Base-by-base conservation (phyloP, 148 eudicot genomes). In the Rhododendron kiyosumense region DNA sequence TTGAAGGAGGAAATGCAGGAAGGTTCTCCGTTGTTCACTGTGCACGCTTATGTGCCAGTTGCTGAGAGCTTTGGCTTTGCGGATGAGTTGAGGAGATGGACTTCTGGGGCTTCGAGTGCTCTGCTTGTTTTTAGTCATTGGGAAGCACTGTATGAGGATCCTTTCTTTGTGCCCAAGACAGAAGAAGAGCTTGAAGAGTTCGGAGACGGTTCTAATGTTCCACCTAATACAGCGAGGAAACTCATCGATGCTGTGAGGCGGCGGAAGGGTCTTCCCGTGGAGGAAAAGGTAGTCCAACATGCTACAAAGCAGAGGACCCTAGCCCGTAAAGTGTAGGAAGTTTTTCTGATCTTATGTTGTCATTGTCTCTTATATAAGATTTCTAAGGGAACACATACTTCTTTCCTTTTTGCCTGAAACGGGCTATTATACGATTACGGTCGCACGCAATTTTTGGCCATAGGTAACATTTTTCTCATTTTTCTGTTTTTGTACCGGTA, bases 1-100 rank as follows among this genome's bases (percentile, higher is more conserved):
- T 77, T 96, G 84, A 95, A 96, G 86, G 99, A 96, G 87, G 97
- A 95, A 89, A 96, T 96, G 99, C 97, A 94, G 82, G 98, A 96
- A 93, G 94, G 97, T 26, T 96, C 98, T 38, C 89, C 99, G 0
- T 88, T 96, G 88, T 96, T 96, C 86, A 95, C 99, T 0, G 97
- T 96, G 6, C 96, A 96, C 71, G 94, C 97, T 7, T 95, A 96
- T 85, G 90, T 95, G 81, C 96, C 96, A 7, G 98, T 96, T 84
- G 88, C 98, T 63, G 98, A 96, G 83, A 96, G 99, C 87, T 95
- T 96, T 82, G 98, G 99, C 41, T 96, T 96, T 85, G 92, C 98
- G 3, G 99, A 95, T 86, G 99, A 96, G 85, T 91, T 96, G 86
- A 92, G 98, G 83, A 92, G 95, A 86, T 86, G 92, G 94, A 96